Evolutionary conservation across 768 basidiomycete species (phyloP).

Genomic region (Lactifluus volemus): DNA sequence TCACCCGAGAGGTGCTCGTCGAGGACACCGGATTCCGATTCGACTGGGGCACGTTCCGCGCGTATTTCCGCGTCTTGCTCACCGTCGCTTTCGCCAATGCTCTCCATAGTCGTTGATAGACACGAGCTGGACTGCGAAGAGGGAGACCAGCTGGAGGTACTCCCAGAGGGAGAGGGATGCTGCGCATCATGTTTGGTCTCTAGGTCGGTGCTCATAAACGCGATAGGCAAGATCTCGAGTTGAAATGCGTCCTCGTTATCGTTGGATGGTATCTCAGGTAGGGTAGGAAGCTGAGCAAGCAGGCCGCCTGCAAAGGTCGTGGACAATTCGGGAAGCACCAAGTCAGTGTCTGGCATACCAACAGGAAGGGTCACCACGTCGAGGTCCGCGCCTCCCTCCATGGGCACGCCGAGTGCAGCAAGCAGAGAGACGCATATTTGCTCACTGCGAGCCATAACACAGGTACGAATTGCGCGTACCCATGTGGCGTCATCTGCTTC

Average conservation of each 20-base stretch:
- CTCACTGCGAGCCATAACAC: constrained; percentile 20
- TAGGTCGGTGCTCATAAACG: neutral
- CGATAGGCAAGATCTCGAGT: constrained; percentile 15
- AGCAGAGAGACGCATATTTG: constrained; percentile 19
- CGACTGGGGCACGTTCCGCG: neutral
- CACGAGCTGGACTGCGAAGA: constrained; percentile 15
- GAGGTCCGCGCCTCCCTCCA: constrained; percentile 17
- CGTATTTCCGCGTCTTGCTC: constrained; percentile 5
- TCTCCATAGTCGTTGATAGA: constrained; percentile 17
- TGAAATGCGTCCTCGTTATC: constrained; percentile 15
- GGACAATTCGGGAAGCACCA: constrained; percentile 8
- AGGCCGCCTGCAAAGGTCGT: neutral
- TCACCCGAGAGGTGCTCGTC: constrained; percentile 6
- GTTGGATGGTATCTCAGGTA: constrained; percentile 4
- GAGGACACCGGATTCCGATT: neutral
- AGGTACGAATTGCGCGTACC: constrained; percentile 16
- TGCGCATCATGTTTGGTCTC: neutral
- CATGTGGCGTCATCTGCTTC: constrained; percentile 15
- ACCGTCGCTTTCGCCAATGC: constrained; percentile 16
- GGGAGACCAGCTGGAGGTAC: constrained; percentile 17
- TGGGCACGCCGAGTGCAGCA: constrained; percentile 19
- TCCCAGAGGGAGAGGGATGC: constrained; percentile 4
- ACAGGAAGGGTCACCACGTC: constrained; percentile 13
- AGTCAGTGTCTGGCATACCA: constrained; percentile 5
- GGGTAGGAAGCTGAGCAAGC: constrained; percentile 10